Conservation (phyloP, 164 flowering plant species). For the Stephania yunnanensis region DNA sequence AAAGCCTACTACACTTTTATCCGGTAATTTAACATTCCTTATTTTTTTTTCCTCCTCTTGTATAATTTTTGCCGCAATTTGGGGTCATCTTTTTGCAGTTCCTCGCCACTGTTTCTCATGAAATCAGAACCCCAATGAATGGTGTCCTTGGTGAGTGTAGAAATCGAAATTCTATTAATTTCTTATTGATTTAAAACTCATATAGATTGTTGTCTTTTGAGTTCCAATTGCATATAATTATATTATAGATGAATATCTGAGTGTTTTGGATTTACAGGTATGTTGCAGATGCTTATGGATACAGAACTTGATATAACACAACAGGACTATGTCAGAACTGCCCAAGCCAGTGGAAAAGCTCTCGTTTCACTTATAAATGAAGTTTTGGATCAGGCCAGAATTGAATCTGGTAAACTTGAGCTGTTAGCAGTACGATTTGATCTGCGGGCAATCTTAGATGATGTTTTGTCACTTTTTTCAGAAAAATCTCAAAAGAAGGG, state of each 20-base stretch:
- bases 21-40: background rate
- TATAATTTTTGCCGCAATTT: background rate
- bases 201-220: background rate
- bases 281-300: slow-evolving; percentile 94
- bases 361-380: slow-evolving; percentile 85
- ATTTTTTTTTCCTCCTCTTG: background rate
- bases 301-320: slow-evolving; percentile 86
- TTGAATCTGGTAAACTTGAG: slow-evolving; percentile 94
- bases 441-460: slow-evolving; percentile 73
- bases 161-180: background rate
- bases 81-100: slow-evolving; percentile 43
- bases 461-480: slow-evolving; percentile 86
- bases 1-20: background rate
- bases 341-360: slow-evolving; percentile 89
- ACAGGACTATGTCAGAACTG: slow-evolving; percentile 84
- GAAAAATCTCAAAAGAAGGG: slow-evolving; percentile 90
- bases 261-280: slow-evolving; percentile 43
- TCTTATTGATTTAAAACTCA: background rate
- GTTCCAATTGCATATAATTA: background rate
- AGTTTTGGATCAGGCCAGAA: slow-evolving; percentile 94
- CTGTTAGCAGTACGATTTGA: slow-evolving; percentile 80
- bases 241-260: background rate
- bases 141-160: slow-evolving; percentile 77
- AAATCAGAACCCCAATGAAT: slow-evolving; percentile 98
- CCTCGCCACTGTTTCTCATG: slow-evolving; percentile 98